Base-by-base conservation (phyloP, 768 basidiomycete genomes). In the Podaxis carcinomalis region DNA sequence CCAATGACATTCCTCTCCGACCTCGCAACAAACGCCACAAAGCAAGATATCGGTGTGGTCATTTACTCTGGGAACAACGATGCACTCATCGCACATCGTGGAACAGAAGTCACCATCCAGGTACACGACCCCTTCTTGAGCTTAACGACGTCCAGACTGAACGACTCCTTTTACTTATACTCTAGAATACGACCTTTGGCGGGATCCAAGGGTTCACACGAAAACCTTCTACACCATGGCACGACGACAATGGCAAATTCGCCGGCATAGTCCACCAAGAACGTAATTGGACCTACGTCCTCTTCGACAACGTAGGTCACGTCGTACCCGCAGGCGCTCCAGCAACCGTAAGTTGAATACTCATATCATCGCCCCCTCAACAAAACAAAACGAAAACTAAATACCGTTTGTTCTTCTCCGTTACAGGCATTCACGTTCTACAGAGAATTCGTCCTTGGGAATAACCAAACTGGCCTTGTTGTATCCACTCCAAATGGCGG, bases 191-290 rank as follows among this genome's bases (percentile, higher is more conserved):
- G 25, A 90, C 90, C 0, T 92, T 90, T 64, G 89, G 88, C 25
- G 89, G 88, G 5, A 84, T 86, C 46, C 87, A 84, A 71, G 90
- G 90, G 3, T 92, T 92, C 69, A 84, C 86, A 3, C 77, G 82
- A 51, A 78, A 80, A 60, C 90, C 90, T 0, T 80, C 84, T 2
- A 90, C 90, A 0, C 80, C 84, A 0, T 91, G 88, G 87, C 74
- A 72, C 57, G 83, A 85, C 54, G 86, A 88, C 56, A 67, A 70
- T 1, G 83, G 84, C 11, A 74, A 83, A 56, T 79, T 83, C 57
- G 87, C 83, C 0, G 90, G 89, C 0, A 84, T 89, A 35, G 78
- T 90, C 16, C 88, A 89, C 66, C 88, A 89, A 70, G 90, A 91
- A 70, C 82, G 90, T 42, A 82, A 81, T 36, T 87, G 88, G 89